Evolutionary conservation across 306 rosid species (phyloP), one percentile per base, ranked within the genome.

Genomic region (Cicer chorassanicum): DNA sequence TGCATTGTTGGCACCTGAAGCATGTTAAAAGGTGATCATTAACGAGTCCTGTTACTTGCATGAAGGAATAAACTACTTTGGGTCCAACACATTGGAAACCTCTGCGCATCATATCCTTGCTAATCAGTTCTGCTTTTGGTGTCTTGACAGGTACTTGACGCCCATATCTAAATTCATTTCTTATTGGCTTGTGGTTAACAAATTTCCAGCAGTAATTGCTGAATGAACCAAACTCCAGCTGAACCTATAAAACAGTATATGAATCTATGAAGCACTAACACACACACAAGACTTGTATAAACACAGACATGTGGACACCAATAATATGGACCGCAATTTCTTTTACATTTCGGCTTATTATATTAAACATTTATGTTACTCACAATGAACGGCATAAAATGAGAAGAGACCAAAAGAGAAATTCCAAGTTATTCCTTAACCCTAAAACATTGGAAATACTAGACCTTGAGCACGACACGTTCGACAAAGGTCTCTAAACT

Each of bases 51-150:
- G 95, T 66, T 13, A 82, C 95, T 77, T 92, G 98, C 98, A 94
- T 88, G 88, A 94, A 92, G 16, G 95, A 91, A 78, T 94, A 94
- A 70, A 91, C 66, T 9, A 88, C 92, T 0, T 92, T 94, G 0
- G 98, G 97, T 34, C 98, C 98, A 21, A 94, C 97, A 34, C 98
- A 91, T 19, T 96, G 97, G 65, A 94, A 94, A 24, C 99, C 99
- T 81, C 99, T 87, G 24, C 83, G 84, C 89, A 92, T 88, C 91
- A 94, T 77, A 83, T 90, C 97, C 85, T 94, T 94, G 89, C 98
- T 90, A 40, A 94, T 85, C 50, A 84, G 45, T 77, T 94, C 95
- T 6, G 95, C 88, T 87, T 94, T 94, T 11, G 98, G 97, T 0
- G 93, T 90, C 80, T 92, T 94, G 16, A 63, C 98, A 0, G 98